Evolutionary conservation across 2,329 filamentous ascomycete genomes (phyloP), one percentile per base, ranked within the genome.

Genomic region (Colletotrichum sansevieriae): DNA sequence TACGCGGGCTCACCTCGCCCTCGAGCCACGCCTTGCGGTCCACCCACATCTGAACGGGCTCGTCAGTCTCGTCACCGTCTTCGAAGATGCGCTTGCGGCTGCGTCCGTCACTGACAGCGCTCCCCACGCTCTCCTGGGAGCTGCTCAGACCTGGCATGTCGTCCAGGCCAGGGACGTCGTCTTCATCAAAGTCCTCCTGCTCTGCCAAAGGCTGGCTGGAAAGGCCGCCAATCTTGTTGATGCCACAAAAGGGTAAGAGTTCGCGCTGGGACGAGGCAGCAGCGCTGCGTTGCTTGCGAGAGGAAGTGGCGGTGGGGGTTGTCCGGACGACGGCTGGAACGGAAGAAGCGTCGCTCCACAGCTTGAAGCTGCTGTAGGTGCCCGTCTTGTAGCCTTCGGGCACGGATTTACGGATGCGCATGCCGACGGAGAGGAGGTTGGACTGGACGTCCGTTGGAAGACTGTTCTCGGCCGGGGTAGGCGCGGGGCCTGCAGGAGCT

Each of bases 381-480:
- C 87, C 87, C 2, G 93, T 97, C 83, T 97, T 97, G 86, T 98
- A 98, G 68, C 95, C 95, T 78, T 98, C 95, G 0, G 94, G 92
- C 8, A 98, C 92, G 11, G 92, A 92, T 82, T 98, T 98, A 77
- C 95, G 92, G 58, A 98, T 87, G 25, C 95, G 91, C 94, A 98
- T 98, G 75, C 95, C 95, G 72, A 98, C 95, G 74, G 87, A 93
- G 47, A 98, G 85, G n/a, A 98, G 90, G 71, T 92, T 92, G 41
- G 94, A 87, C 79, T 97, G 93, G 37, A 97, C 85, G 8, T 84
- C 84, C 25, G 85, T 79, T 1, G 93, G 90, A 13, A 95, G 83
- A 4, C 78, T 74, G 3, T 89, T 88, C 15, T 83, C 80, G 2
- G 63, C 41, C 56, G 69, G 56, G 57, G 52, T 63, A 20, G 69